Evolutionary conservation across 2,329 filamentous ascomycete genomes (phyloP), one percentile per base, ranked within the genome.

Genomic region (Diaporthe vexans): DNA sequence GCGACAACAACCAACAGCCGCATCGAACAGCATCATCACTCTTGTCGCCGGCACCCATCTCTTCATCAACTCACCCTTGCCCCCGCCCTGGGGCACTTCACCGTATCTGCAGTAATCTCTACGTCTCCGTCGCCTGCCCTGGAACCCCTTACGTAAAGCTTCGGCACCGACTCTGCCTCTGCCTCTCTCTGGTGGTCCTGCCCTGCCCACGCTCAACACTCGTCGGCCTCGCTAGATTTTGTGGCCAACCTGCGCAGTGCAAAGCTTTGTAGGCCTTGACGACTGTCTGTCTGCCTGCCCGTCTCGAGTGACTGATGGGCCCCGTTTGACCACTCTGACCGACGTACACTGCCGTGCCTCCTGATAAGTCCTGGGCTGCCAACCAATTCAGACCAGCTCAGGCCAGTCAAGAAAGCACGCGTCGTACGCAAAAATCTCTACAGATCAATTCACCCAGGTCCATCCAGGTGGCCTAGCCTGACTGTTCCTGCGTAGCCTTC

Each of bases 401-500:
- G 63, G 21, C 43, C 17, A 46, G 43, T 52, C 33, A 21, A 67
- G 63, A 52, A 37, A 52, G 63, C 46, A 52, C 63, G 63, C 63
- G 3, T 37, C 46, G 29, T 52, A 67, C 63, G 63, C 63, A 52
- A 67, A 26, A 37, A 37, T 46, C 37, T 52, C 63, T 52, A 52
- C 63, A 67, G 63, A 67, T 67, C 58, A 46, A 26, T 29, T 33
- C 46, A 52, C 13, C 26, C 48, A 59, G 71, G 61, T 48, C 21
- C 63, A 58, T 13, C 37, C 37, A 13, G 57, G 74, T 71, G 71
- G 54, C 33, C 33, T 33, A 51, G 59, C 71, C 72, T 71, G 58
- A 37, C 72, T 72, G 70, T 75, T 54, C 71, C 74, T 69, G 71
- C 73, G 74, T 75, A 75, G 71, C 72, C 67, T 61, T 59, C 67